Conservation (phyloP, 148 eudicot genomes). For the Rhododendron vialii region DNA sequence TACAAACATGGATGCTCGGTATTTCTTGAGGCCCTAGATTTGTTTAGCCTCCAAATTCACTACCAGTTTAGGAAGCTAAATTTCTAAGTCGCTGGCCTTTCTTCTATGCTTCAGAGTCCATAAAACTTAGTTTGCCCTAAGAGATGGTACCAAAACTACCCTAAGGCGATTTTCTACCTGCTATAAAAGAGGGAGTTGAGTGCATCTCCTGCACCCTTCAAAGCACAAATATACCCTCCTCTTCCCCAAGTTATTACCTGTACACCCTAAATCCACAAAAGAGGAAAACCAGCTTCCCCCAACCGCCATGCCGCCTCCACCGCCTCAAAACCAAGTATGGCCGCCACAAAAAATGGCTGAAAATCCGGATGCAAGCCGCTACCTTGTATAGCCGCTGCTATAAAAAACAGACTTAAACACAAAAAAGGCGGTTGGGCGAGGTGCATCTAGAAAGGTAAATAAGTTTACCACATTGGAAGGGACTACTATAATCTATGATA, state of each 20-base stretch:
- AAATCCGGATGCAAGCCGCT: not conserved
- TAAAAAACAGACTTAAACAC: too few relatives aligned
- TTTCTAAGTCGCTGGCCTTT: not conserved
- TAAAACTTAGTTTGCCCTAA: not conserved
- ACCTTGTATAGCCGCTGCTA: not conserved
- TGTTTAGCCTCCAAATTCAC: not conserved
- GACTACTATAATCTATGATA: too few relatives aligned
- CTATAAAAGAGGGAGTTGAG: not conserved
- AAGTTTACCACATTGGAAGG: too few relatives aligned
- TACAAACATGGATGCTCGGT: not conserved
- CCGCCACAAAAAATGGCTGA: not conserved
- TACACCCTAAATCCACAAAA: not conserved
- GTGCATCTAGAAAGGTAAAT: too few relatives aligned
- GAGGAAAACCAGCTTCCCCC: not conserved
- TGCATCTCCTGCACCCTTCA: not conserved
- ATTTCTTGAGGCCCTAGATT: not conserved
- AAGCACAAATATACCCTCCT: not conserved
- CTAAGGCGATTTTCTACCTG: not conserved
- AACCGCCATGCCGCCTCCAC: not conserved
- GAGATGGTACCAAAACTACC: not conserved
- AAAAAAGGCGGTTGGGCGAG: too few relatives aligned
- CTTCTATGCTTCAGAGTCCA: not conserved
- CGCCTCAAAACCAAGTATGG: not conserved
- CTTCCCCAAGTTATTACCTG: not conserved
- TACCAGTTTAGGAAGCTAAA: not conserved